Evolutionary conservation across 1,284 basidiomycete species (phyloP), one percentile per base, ranked within the genome.

Genomic region (Phellopilus nigrolimitatus): DNA sequence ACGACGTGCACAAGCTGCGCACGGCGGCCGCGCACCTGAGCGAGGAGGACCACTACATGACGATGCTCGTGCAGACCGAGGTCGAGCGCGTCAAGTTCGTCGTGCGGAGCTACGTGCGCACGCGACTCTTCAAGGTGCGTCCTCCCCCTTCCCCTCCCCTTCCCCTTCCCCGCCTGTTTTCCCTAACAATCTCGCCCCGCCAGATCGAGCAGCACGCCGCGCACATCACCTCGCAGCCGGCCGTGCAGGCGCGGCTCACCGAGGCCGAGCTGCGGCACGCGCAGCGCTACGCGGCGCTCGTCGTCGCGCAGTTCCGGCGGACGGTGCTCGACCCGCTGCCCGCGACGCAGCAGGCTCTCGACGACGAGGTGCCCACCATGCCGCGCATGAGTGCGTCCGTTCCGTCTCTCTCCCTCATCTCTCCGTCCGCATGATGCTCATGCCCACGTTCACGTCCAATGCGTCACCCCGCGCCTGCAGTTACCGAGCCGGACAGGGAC

Each of bases 81-180:
- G 82, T 94, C 62, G 93, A 97, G 66, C 79, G 93, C 37, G 88
- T 91, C 60, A 93, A 92, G 68, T 97, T 91, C 63, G 79, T 95
- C 53, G 81, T 95, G 19, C 71, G 91, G 50, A 88, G 87, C 1
- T 95, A 95, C 64, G 78, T 95, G 3, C 77, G 92, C n/a, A 89
- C 87, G 30, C 73, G 93, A 56, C 65, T 95, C 48, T 82, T 78
- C 72, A 97, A 97, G 78, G 92, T 88, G 54, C 45, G 73, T 61
- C 13, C 27, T 17, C 21, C 4, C 25, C 4, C 22, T 22, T 15
- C 13, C 21, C 28, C 13, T 12, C 19, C 33, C 3, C 42, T 22
- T 12, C n/a, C 15, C 4, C 47, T 19, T 41, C 42, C 37, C 47
- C 43, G 39, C 34, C 24, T n/a, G n/a, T n/a, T n/a, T n/a, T 53